A percentile compares a stretch with the other conserved stretches of the same genome.
Evolutionary conservation across 805 yeast species (phyloP).

Genomic region (Zygotorulaspora sp.): DNA sequence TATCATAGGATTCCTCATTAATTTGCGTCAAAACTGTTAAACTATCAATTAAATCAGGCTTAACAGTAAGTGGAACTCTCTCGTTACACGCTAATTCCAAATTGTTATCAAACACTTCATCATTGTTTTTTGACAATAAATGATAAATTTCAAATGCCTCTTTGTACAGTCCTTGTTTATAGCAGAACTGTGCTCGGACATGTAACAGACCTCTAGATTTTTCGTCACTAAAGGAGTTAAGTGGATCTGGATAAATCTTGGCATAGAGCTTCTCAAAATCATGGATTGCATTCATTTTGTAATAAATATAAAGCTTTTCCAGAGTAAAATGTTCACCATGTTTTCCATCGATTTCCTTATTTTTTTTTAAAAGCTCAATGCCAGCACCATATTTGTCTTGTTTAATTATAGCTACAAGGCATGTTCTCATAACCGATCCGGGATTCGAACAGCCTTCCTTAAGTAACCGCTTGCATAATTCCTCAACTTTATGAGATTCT

Average conservation of each 20-base stretch:
- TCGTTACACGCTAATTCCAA: slow-evolving; percentile 64
- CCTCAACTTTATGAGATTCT: slow-evolving; percentile 28
- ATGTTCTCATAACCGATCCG: slow-evolving; percentile 36
- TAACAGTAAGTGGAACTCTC: slow-evolving; percentile 59
- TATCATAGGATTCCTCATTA: slow-evolving; percentile 48
- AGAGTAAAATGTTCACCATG: slow-evolving; percentile 37
- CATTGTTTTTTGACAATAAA: slow-evolving; percentile 38
- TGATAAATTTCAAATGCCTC: slow-evolving; percentile 51
- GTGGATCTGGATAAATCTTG: slow-evolving; percentile 15
- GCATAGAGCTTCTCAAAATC: slow-evolving; percentile 30
- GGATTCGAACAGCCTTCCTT: slow-evolving; percentile 22
- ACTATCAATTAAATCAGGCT: slow-evolving; percentile 19
- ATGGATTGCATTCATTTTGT: slow-evolving; percentile 45
- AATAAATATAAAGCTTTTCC: slow-evolving; percentile 60
- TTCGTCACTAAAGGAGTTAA: slow-evolving; percentile 6
- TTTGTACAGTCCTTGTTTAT: slow-evolving; percentile 46
- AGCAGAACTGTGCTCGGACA: slow-evolving; percentile 49
- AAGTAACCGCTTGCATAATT: slow-evolving; percentile 24
- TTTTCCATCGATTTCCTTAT: slow-evolving; percentile 37
- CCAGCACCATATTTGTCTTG: slow-evolving; percentile 59
- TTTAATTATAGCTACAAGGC: slow-evolving; percentile 59
- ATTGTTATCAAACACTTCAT: slow-evolving; percentile 34
- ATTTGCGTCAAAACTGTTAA: slow-evolving; percentile 14
- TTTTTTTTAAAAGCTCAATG: slow-evolving; percentile 39
- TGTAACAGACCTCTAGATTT: slow-evolving; percentile 42